phyloP scores from a whole-genome alignment of 352 stramenopile species.

The Phytophthora ohioensis region DNA sequence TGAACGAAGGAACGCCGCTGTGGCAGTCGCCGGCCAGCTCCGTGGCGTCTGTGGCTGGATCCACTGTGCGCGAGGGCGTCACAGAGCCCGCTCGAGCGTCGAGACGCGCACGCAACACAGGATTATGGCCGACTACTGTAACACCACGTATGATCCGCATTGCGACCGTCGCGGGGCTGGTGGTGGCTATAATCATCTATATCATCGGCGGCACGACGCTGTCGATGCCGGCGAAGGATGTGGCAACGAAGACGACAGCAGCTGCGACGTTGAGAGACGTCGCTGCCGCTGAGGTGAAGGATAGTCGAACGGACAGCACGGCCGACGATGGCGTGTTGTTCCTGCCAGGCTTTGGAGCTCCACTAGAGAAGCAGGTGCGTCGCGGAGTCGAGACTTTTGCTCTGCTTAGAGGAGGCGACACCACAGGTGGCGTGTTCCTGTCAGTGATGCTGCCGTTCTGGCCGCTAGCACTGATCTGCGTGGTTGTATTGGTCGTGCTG shows the following conservation, averaged over 20 bases:
- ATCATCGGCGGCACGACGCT: slow-evolving; percentile 31
- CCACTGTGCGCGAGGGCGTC: slow-evolving; percentile 19
- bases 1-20: slow-evolving; percentile 65
- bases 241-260: neutral
- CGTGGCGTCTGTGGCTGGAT: slow-evolving; percentile 30
- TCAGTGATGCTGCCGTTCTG: slow-evolving; percentile 27
- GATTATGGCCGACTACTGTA: slow-evolving; percentile 2
- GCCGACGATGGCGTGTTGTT: slow-evolving; percentile 59
- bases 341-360: slow-evolving; percentile 71
- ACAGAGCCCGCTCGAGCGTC: neutral
- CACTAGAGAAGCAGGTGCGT: slow-evolving; percentile 73
- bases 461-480: slow-evolving; percentile 25
- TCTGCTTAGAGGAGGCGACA: slow-evolving; percentile 6
- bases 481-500: slow-evolving; percentile 35
- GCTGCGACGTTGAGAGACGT: slow-evolving; percentile 3
- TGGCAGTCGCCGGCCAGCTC: slow-evolving; percentile 37
- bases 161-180: slow-evolving; percentile 31
- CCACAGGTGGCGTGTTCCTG: slow-evolving; percentile 10
- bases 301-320: slow-evolving; percentile 23
- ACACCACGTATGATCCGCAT: slow-evolving; percentile 38
- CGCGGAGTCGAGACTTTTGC: slow-evolving; percentile 8
- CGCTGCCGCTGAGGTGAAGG: neutral
- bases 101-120: neutral
- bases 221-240: slow-evolving; percentile 8
- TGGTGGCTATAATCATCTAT: slow-evolving; percentile 39